Percentiles rank a stretch among this genome's conserved stretches.
Conservation (phyloP, 768 basidiomycete species). For the Tylopilus balloui region DNA sequence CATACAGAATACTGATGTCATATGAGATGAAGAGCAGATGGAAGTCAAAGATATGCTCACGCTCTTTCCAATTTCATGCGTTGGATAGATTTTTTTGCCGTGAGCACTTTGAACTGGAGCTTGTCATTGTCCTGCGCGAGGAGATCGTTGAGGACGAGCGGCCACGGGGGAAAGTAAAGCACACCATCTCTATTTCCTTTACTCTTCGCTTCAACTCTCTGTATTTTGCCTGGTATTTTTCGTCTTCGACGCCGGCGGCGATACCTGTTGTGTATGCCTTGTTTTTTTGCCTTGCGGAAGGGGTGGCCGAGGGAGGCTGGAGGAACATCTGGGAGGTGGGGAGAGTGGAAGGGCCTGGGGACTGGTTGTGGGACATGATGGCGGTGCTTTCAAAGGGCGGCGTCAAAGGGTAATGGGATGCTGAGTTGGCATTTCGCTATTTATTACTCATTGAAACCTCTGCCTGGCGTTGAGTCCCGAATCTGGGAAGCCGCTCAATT, state of each 20-base stretch:
- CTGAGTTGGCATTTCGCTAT: conserved; percentile 24
- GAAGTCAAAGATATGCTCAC: conserved; percentile 45
- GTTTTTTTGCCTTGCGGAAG: conserved; percentile 44
- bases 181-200: conserved; percentile 76
- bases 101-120: conserved; percentile 73
- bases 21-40: conserved; percentile 26
- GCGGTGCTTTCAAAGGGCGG: conserved; percentile 33
- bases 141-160: conserved; percentile 5
- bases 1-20: conserved; percentile 62
- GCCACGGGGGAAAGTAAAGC: conserved; percentile 27
- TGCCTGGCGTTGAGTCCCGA: conserved; percentile 28
- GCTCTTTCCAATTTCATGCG: conserved; percentile 85
- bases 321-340: conserved; percentile 35
- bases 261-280: conserved; percentile 54
- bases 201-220: conserved; percentile 86
- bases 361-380: conserved; percentile 67
- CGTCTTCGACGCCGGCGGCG: conserved; percentile 76
- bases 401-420: conserved; percentile 34
- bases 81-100: conserved; percentile 78
- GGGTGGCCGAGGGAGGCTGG: conserved; percentile 25
- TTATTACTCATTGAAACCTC: conserved; percentile 27
- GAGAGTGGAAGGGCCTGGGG: conserved; percentile 47
- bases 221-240: conserved; percentile 85
- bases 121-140: conserved; percentile 77
- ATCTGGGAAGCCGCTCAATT: conserved; percentile 12